Evolutionary conservation across 805 yeast genomes (phyloP), one percentile per base, ranked within the genome.

Genomic region (Saccharomycopsis babjevae): DNA sequence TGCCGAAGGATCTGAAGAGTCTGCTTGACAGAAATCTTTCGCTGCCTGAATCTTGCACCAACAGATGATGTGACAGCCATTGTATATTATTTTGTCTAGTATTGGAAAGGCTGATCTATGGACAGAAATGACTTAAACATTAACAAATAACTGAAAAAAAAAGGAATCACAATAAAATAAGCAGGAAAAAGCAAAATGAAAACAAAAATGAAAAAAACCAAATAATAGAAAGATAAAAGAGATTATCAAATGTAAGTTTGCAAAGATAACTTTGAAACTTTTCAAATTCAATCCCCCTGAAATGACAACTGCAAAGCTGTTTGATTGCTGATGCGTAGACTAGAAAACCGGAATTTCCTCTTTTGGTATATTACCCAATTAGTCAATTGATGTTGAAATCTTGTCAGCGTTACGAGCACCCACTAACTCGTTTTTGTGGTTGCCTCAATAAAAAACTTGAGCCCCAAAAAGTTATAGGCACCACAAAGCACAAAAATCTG

Each of bases 21-120:
- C 71, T 91, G 96, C 72, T 92, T 94, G 56, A 92, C 94, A 56
- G 96, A 87, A 66, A 93, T 92, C 75, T 94, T 94, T 63, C 98
- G 82, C 77, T 93, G 97, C 66, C 99, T 85, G 74, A 92, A 92
- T 64, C 97, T 77, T 50, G 93, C 87, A 59, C 64, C 64, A 28
- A 58, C 62, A 15, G 63, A 56, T 11, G 61, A 25, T 34, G 64
- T 62, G 36, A 60, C 64, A 34, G 64, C 64, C 66, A 64, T 64
- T 50, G 18, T 59, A 32, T 22, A 22, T 11, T 46, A 22, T 20
- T 46, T n/a, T n/a, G n/a, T n/a, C 16, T 10, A 28, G n/a, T 46
- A 46, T 22, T 42, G 10, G 18, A 10, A 18, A 11, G 25, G 34
- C 11, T 54, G 20, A n/a, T 42, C 50, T 46, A 46, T 46, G 25